phyloP scores from a whole-genome alignment of 1,284 basidiomycete genomes.

The Irpex sp. region DNA sequence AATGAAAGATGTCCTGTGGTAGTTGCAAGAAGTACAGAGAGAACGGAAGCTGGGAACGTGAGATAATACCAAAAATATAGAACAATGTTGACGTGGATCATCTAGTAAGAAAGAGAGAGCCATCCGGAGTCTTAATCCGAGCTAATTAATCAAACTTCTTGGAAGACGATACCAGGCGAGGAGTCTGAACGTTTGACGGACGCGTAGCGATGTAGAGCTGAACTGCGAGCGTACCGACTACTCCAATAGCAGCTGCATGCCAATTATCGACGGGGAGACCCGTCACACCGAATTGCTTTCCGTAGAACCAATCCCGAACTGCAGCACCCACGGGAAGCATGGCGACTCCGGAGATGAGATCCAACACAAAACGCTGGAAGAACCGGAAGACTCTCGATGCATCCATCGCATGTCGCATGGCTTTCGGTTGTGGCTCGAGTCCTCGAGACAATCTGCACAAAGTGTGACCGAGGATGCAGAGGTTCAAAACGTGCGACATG shows the following conservation, averaged over 20 bases:
- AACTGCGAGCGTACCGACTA: conserved; percentile 1
- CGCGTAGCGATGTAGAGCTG: not conserved
- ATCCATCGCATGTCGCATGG: conserved; percentile 12
- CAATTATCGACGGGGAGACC: not conserved
- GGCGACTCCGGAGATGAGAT: conserved; percentile 5
- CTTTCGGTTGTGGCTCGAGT: conserved; percentile 10
- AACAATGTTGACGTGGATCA: too few species aligned
- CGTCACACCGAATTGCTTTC: not conserved
- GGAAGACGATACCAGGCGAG: not conserved
- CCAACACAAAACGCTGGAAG: conserved; percentile 3
- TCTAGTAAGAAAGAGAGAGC: too few species aligned
- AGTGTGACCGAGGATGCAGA: conserved; percentile 11
- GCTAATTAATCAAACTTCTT: not conserved
- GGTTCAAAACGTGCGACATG: conserved; percentile 9
- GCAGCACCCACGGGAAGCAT: conserved; percentile 9
- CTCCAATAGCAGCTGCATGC: conserved; percentile 5
- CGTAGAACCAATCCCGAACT: conserved; percentile 3
- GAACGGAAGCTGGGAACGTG: too few species aligned
- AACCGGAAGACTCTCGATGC: conserved; percentile 5
- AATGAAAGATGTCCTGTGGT: too few species aligned
- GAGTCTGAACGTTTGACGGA: too few species aligned
- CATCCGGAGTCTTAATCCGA: too few species aligned
- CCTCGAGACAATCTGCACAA: conserved; percentile 7
- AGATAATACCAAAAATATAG: too few species aligned
- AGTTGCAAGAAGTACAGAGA: too few species aligned